These are phyloP conservation scores for Hippophae rhamnoides DNA, from an alignment of 306 rosid genomes.

Conservation along the genomic window DNA sequence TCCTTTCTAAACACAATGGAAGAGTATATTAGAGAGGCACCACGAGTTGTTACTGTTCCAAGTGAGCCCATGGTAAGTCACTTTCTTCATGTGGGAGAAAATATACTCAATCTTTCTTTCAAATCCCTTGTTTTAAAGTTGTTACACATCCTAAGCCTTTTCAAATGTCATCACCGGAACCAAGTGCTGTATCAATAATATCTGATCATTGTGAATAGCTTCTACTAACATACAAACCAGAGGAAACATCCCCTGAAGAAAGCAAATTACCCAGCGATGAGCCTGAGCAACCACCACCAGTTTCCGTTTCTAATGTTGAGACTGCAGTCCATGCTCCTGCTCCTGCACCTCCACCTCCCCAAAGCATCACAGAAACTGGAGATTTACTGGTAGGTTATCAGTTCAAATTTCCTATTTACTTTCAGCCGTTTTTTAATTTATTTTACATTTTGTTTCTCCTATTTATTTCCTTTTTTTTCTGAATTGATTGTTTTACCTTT, in stretches of 20 bases:
- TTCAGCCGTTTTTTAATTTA: not conserved
- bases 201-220: slow-evolving; percentile 49
- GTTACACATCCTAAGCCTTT: too few species aligned
- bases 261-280: slow-evolving; percentile 48
- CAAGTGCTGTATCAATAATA: slow-evolving; percentile 2
- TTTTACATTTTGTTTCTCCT: slow-evolving; percentile 2
- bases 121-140: too few species aligned
- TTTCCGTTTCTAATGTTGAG: slow-evolving; percentile 40
- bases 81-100: slow-evolving; percentile 5
- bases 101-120: not conserved
- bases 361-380: slow-evolving; percentile 54
- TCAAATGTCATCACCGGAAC: too few species aligned
- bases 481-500: not conserved
- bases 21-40: slow-evolving; percentile 91
- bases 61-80: slow-evolving; percentile 78
- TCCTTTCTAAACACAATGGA: slow-evolving; percentile 95
- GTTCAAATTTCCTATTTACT: not conserved
- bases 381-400: slow-evolving; percentile 64
- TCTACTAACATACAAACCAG: slow-evolving; percentile 83
- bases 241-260: slow-evolving; percentile 57
- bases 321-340: slow-evolving; percentile 22
- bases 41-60: slow-evolving; percentile 72
- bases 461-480: not conserved
- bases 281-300: slow-evolving; percentile 46
- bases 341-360: slow-evolving; percentile 43